Base-by-base conservation (phyloP, 2,329 filamentous ascomycete species). In the Arthroderma uncinatum region DNA sequence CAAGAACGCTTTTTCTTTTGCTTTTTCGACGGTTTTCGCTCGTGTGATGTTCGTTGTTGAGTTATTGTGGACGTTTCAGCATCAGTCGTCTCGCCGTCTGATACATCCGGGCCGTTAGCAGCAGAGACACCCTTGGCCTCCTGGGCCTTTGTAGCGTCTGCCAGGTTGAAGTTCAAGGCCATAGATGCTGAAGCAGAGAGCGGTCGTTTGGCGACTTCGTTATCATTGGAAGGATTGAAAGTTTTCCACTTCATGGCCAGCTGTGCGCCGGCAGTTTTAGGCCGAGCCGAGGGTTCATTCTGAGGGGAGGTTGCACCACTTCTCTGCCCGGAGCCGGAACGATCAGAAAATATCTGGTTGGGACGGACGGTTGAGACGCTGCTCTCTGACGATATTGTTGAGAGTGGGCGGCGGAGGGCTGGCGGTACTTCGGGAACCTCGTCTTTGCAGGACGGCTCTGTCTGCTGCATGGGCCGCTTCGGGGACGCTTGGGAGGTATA, bases 361-460 rank as follows among this genome's bases (percentile, higher is more conserved):
- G 79, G 79, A 40, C 83, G 80, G 16, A 84, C 79, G 0, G 87
- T 89, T 1, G 78, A 78, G 56, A 82, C 74, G 2, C 86, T 93
- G 66, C 85, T 90, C 68, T 93, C 89, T 19, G 84, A 91, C 1
- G 89, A 95, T 12, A 94, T 83, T 19, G 91, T 77, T 1, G 91
- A 95, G 16, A 94, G 73, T 0, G 91, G 90, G 9, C 89, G 82
- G 36, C 4, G 86, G 86, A 64, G 91, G 91, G 61, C 87, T 56
- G 57, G 61, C 23, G 48, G 62, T 39, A 57, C 64, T 58, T 19
- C 64, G 39, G 37, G 47, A 21, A 25, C 30, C 23, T 62, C 59
- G 47, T 40, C 19, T 10, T n/a, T 42, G 19, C 40, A 4, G 33
- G 53, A 21, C 9, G 9, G 52, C 23, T 59, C 53, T 16, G 61